These are phyloP conservation scores for Septoria linicola DNA, from an alignment of 2,329 filamentous ascomycete genomes.

Conservation along the genomic window DNA sequence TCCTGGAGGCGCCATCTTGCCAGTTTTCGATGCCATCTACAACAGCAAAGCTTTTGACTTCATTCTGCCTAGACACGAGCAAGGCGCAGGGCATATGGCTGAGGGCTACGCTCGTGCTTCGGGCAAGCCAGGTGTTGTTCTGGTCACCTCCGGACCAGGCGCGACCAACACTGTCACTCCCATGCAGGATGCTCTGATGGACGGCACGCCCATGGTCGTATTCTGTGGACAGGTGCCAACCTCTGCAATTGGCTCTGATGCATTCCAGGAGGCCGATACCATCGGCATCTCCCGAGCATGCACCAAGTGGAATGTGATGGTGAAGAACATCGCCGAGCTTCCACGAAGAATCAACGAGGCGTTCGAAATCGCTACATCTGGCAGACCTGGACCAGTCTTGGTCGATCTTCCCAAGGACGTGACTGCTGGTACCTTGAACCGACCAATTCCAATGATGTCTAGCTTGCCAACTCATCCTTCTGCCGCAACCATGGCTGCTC, in stretches of 20 bases:
- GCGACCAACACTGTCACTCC: conserved; percentile 96
- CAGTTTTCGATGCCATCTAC: conserved; percentile 98
- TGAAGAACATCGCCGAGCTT: conserved; percentile 90
- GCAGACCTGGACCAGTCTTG: conserved; percentile 88
- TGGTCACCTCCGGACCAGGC: conserved; percentile 94
- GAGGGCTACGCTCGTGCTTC: conserved; percentile 93
- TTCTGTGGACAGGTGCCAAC: conserved; percentile 93
- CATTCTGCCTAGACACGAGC: conserved; percentile 91
- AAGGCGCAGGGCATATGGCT: conserved; percentile 98
- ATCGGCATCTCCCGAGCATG: conserved; percentile 90
- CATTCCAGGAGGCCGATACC: conserved; percentile 95
- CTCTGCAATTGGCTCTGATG: conserved; percentile 86
- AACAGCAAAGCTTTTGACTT: conserved; percentile 97
- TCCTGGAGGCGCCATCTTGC: conserved; percentile 92
- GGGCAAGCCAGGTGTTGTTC: conserved; percentile 89
- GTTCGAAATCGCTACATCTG: conserved; percentile 94
- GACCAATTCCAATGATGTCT: conserved; percentile 76
- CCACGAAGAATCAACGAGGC: conserved; percentile 95
- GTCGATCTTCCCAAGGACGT: conserved; percentile 97
- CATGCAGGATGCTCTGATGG: conserved; percentile 92
- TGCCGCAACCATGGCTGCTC: conserved; percentile 78
- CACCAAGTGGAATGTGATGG: conserved; percentile 99
- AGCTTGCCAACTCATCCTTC: conserved; percentile 77
- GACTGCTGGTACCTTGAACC: conserved; percentile 78
- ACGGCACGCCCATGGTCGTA: conserved; percentile 93